These are phyloP conservation scores for Dunaliella primolecta DNA, from an alignment of 139 green algal species.

Conservation along the genomic window DNA sequence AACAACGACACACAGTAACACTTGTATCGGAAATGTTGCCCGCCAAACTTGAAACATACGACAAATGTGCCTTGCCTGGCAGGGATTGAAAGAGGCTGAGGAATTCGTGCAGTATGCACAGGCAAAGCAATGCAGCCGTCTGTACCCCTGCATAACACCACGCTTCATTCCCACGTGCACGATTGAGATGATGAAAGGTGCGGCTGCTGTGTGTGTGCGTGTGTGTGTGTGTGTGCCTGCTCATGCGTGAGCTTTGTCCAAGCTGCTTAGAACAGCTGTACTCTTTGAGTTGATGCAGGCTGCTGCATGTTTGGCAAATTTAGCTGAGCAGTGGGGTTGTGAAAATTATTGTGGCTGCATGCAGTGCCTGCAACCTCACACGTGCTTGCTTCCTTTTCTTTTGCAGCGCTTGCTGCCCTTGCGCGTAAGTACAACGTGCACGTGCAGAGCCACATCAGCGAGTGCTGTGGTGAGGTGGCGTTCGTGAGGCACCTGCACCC, in stretches of 20 bases:
- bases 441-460: conserved; percentile 50
- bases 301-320: too few relatives aligned
- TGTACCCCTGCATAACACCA: conserved; percentile 62
- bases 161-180: conserved; percentile 75
- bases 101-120: conserved; percentile 31
- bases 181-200: conserved; percentile 50
- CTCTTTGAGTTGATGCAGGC: too few relatives aligned
- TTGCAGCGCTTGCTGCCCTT: conserved; percentile 38
- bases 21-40: too few relatives aligned
- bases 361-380: neutral
- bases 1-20: too few relatives aligned
- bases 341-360: too few relatives aligned
- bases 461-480: conserved; percentile 58
- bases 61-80: too few relatives aligned
- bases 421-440: conserved; percentile 38
- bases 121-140: conserved; percentile 36
- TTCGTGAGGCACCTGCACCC: conserved; percentile 55
- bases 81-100: conserved; percentile 11
- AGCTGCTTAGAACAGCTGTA: too few relatives aligned
- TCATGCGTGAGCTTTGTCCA: too few relatives aligned
- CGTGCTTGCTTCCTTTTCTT: neutral
- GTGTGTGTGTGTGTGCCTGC: too few relatives aligned
- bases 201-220: neutral
- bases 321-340: too few relatives aligned
- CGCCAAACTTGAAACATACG: too few relatives aligned